Conservation (phyloP, 441 rosid genomes). For the Erysimum cheiri region DNA sequence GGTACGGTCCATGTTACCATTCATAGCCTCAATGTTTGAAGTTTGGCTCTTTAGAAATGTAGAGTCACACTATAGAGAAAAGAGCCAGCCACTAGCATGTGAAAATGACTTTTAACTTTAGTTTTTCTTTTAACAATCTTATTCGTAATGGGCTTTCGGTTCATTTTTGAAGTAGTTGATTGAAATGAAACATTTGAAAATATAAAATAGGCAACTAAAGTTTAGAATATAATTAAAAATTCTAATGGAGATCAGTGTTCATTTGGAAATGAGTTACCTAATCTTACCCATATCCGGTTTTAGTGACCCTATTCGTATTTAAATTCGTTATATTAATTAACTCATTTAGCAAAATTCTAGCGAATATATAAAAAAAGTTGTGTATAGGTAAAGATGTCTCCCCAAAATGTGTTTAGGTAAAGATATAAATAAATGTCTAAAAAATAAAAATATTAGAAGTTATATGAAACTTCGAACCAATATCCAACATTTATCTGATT, state of each 20-base stretch:
- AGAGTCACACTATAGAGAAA: constrained; percentile 36
- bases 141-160: constrained; percentile 16
- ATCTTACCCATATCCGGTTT: not conserved
- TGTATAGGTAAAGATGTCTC: not conserved
- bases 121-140: constrained; percentile 4
- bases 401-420: not conserved
- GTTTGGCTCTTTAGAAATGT: constrained; percentile 47
- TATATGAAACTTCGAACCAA: too few species aligned
- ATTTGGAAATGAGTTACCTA: not conserved
- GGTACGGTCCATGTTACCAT: too few species aligned
- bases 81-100: constrained; percentile 38
- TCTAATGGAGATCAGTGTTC: not conserved
- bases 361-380: not conserved
- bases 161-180: constrained; percentile 2
- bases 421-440: too few species aligned
- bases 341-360: not conserved
- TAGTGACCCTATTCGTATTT: not conserved
- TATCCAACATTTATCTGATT: too few species aligned
- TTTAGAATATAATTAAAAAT: not conserved
- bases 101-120: constrained; percentile 43
- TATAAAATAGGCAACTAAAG: not conserved
- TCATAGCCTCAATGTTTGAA: constrained; percentile 27
- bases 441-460: too few species aligned
- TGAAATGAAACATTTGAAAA: not conserved
- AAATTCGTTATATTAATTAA: not conserved